These are phyloP conservation scores for Betula pendula DNA, from an alignment of 306 rosid species.

Conservation along the genomic window DNA sequence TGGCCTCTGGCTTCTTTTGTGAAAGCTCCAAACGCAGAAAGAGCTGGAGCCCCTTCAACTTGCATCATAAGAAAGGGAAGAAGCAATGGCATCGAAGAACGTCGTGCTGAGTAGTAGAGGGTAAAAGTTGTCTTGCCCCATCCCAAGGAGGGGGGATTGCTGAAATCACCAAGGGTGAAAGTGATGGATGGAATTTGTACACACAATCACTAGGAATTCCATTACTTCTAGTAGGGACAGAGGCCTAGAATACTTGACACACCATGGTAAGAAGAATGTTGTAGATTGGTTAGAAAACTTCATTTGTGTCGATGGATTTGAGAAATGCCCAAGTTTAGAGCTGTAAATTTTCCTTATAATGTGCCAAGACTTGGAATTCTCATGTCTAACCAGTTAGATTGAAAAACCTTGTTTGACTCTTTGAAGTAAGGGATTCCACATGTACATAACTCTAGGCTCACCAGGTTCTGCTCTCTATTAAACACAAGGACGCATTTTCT, in stretches of 20 bases:
- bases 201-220: not conserved
- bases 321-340: not conserved
- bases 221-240: not conserved
- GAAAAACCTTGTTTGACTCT: no score
- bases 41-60: constrained; percentile 98
- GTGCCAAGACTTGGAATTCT: no score
- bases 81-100: constrained; percentile 89
- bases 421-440: no score
- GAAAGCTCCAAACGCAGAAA: constrained; percentile 89
- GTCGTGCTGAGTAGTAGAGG: constrained; percentile 52
- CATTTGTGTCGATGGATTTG: not conserved
- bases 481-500: no score
- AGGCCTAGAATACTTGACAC: not conserved
- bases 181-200: constrained; percentile 10
- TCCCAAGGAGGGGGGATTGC: not conserved
- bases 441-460: no score
- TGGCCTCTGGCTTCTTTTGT: constrained; percentile 87
- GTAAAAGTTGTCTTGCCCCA: not conserved
- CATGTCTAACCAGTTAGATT: no score
- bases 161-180: not conserved
- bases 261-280: constrained; percentile 9
- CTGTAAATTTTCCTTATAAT: not conserved
- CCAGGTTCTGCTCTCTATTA: no score
- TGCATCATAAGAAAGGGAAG: constrained; percentile 77
- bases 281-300: not conserved